Conservation (phyloP, 495 filamentous ascomycete species). For the Aspergillus sclerotiicarbonarius region DNA sequence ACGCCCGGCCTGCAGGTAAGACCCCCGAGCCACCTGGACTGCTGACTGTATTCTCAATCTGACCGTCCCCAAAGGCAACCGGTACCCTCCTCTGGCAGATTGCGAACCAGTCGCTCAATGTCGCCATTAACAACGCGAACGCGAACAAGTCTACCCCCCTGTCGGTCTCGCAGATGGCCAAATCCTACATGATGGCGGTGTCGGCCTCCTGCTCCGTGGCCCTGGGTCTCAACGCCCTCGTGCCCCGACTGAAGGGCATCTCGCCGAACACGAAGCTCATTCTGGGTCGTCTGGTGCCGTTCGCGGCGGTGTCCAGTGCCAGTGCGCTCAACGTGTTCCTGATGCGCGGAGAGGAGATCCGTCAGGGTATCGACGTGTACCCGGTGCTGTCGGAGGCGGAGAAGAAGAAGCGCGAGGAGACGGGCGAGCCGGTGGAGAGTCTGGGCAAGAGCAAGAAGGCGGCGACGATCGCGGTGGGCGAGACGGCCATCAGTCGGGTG, state of each 20-base stretch:
- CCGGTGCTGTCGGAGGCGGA: slow-evolving; percentile 55
- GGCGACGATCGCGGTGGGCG: slow-evolving; percentile 81
- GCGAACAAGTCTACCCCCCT: slow-evolving; percentile 94
- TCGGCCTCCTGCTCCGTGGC: slow-evolving; percentile 90
- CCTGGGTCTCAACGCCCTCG: slow-evolving; percentile 83
- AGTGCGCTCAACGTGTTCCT: slow-evolving; percentile 93
- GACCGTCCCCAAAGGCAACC: slow-evolving; percentile 54
- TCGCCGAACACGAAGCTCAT: slow-evolving; percentile 70
- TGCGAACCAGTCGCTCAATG: slow-evolving; percentile 95
- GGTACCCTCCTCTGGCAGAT: slow-evolving; percentile 95
- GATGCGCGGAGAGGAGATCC: slow-evolving; percentile 95
- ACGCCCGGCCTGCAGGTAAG: slow-evolving; percentile 61
- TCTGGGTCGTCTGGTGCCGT: slow-evolving; percentile 82
- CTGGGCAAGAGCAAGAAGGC: slow-evolving; percentile 85
- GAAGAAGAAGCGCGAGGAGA: slow-evolving; percentile 50
- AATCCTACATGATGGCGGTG: slow-evolving; percentile 91
- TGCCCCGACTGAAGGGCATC: slow-evolving; percentile 77
- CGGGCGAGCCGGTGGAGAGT: slow-evolving; percentile 58
- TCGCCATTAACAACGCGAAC: slow-evolving; percentile 95
- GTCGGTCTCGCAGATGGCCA: slow-evolving; percentile 70
- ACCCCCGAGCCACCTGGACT: background rate
- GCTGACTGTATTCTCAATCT: background rate
- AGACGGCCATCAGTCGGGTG: slow-evolving; percentile 86
- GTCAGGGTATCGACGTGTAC: slow-evolving; percentile 91
- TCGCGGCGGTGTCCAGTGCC: slow-evolving; percentile 88